A percentile compares a stretch with the other conserved stretches of the same genome.
Conservation (phyloP, 306 rosid species). For the Dryas octopetala region DNA sequence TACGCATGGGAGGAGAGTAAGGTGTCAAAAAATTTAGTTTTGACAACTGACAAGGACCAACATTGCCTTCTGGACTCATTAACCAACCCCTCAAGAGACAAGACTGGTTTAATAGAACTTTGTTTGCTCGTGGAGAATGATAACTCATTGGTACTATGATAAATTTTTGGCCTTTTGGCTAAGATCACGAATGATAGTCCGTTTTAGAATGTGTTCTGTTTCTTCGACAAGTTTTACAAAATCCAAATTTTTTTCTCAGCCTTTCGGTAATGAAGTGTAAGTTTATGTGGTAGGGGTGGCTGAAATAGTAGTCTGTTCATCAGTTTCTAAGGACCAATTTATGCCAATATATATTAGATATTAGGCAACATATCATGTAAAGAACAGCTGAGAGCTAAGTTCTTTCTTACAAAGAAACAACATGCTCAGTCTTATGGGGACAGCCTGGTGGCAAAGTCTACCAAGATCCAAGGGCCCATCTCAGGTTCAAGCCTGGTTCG, state of each 20-base stretch:
- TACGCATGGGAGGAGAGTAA: neutral
- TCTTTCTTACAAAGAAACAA: neutral
- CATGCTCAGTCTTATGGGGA: neutral
- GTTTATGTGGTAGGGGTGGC: neutral
- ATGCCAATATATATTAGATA: neutral
- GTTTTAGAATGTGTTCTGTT: neutral
- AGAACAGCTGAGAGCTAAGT: neutral
- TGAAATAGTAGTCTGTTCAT: neutral
- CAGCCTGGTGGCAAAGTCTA: neutral
- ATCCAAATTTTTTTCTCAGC: neutral
- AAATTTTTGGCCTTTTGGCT: neutral
- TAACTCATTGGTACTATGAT: neutral
- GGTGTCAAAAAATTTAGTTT: neutral
- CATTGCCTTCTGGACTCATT: neutral
- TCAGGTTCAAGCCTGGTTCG: constrained; percentile 2
- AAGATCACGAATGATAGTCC: no score
- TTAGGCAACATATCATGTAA: neutral
- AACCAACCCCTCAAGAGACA: neutral
- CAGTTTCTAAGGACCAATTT: neutral
- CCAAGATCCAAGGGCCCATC: neutral
- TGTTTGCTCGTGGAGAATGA: neutral
- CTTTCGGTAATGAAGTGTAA: neutral
- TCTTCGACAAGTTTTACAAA: neutral
- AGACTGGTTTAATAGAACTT: neutral
- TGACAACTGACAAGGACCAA: neutral